Conservation (phyloP, 2,329 filamentous ascomycete genomes). For the Nannizzia gypsea region DNA sequence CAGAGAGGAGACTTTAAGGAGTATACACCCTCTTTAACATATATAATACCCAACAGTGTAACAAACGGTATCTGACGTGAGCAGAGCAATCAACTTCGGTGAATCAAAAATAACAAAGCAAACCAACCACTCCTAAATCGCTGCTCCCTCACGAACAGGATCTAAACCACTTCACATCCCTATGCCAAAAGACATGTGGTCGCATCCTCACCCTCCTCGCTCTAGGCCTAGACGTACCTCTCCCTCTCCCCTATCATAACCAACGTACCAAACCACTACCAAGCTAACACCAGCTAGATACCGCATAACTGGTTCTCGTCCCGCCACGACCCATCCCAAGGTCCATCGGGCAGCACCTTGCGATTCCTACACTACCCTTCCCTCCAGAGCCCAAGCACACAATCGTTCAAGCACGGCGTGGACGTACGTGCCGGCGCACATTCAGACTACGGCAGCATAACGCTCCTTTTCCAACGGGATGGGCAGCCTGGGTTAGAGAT, state of each 20-base stretch:
- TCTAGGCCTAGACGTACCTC: conserved; percentile 54
- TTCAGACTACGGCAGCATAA: conserved; percentile 66
- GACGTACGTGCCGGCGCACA: conserved; percentile 85
- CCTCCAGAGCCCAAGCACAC: conserved; percentile 32
- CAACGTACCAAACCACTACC: background rate
- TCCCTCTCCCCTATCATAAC: conserved; percentile 7
- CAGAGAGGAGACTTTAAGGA: conserved; percentile 81
- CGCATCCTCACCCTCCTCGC: conserved; percentile 67
- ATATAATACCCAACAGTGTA: too few relatives aligned
- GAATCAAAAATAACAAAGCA: conserved; percentile 54
- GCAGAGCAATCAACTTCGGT: conserved; percentile 82
- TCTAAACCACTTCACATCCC: conserved; percentile 54
- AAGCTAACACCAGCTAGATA: conserved; percentile 24
- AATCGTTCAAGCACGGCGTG: conserved; percentile 36
- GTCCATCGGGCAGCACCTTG: conserved; percentile 47
- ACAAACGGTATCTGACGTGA: background rate
- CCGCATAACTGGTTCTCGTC: conserved; percentile 46
- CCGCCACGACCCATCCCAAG: conserved; percentile 44
- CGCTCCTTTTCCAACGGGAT: conserved; percentile 68
- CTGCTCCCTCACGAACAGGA: conserved; percentile 49
- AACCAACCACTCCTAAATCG: conserved; percentile 64
- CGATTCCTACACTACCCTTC: conserved; percentile 64
- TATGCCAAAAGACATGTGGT: conserved; percentile 62
- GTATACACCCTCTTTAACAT: conserved; percentile 33
- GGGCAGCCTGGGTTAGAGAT: conserved; percentile 84